Base-by-base conservation (phyloP, 1,284 basidiomycete genomes). In the Fomitopsis palustris region DNA sequence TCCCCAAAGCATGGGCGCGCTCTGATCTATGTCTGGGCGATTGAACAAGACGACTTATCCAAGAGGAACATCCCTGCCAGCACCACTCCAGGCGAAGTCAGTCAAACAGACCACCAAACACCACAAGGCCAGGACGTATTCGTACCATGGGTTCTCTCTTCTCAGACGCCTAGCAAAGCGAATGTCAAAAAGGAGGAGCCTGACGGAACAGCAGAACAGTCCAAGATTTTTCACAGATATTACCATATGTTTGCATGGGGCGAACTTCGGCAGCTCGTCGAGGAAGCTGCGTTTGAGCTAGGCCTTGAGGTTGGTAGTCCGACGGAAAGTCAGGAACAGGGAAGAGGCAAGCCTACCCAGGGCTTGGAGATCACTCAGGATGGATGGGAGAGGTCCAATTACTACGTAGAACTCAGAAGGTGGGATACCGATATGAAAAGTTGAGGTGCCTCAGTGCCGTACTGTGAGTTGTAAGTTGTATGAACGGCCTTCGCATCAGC, bases 1-100 rank as follows among this genome's bases (percentile, higher is more conserved):
- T 85, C 84, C 1, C 77, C 86, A 5, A 59, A 67, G 2, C 83
- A 90, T 65, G 90, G 93, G 10, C 86, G 93, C 7, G 81, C 95
- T 59, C 79, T 99, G 64, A 89, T 99, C 67, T 98, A 97, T 68
- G 97, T 98, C n/a, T 99, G 97, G 97, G 96, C 96, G 1, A 85
- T 92, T 56, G 95, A 98, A 70, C 97, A 99, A 77, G 94, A 96
- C 59, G 81, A 84, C 35, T 74, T 86, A 5, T 93, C 92, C 2
- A 93, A 90, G 70, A 81, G 93, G 23, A 75, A 75, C 65, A 83
- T 93, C 27, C 85, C 86, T 1, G 53, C 59, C 31, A 33, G 54
- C 6, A 51, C 52, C 8, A n/a, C 25, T 6, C 35, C 35, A 3
- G 1, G 23, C 39, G 21, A 17, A 16, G 16, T 33, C 25, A 23